A percentile compares a stretch with the other conserved stretches of the same genome.
Evolutionary conservation across 2,329 filamentous ascomycete genomes (phyloP).

Genomic region (Colletotrichum sublineola): DNA sequence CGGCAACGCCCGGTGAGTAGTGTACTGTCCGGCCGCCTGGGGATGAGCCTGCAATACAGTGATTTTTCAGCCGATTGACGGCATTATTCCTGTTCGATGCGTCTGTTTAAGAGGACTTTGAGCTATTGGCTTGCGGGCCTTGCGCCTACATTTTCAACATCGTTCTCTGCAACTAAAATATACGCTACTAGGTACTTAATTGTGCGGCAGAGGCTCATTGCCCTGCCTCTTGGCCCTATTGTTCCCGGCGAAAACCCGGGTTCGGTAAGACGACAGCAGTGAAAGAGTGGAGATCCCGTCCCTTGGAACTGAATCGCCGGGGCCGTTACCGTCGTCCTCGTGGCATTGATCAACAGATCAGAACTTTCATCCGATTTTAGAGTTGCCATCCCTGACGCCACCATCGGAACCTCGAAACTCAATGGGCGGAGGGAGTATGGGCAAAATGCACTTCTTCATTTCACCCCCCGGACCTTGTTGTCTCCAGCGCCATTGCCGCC

Average conservation of each 20-base stretch:
- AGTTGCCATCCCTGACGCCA: conserved; percentile 1
- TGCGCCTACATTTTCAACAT: no score
- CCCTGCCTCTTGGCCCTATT: background rate
- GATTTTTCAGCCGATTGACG: background rate
- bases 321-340: conserved; percentile 26
- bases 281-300: background rate
- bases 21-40: background rate
- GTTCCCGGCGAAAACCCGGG: conserved; percentile 25
- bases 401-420: background rate
- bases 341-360: conserved; percentile 39
- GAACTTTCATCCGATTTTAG: conserved; percentile 34
- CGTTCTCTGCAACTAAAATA: background rate
- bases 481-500: conserved; percentile 21
- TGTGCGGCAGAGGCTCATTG: background rate
- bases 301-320: conserved; percentile 3
- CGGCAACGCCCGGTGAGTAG: background rate
- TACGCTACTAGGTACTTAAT: background rate
- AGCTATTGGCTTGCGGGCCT: background rate
- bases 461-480: conserved; percentile 5
- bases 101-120: background rate
- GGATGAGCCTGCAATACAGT: background rate
- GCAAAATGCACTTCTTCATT: background rate
- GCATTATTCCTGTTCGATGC: background rate
- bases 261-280: conserved; percentile 4
- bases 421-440: background rate